Evolutionary conservation across 305 asterid species (phyloP).

Genomic region (Solanum hybrid): DNA sequence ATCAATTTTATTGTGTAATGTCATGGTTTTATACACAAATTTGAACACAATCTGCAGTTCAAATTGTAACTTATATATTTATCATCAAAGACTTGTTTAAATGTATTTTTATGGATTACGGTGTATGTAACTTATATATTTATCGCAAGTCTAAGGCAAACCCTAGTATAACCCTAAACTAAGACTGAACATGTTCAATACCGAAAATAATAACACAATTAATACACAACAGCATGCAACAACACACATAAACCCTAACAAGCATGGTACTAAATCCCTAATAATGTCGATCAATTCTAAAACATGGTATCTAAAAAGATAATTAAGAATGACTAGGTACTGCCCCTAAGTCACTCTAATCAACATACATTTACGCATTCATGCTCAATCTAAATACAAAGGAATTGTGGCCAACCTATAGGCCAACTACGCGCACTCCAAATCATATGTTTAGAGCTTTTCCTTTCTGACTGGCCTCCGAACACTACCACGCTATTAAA

Average conservation of each 20-base stretch:
- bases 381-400: not conserved
- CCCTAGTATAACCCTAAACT: not conserved
- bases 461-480: not conserved
- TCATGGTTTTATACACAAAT: too few relatives aligned
- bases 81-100: not conserved
- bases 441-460: not conserved
- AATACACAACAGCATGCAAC: not conserved
- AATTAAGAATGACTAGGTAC: not conserved
- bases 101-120: not conserved
- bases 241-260: not conserved
- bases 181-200: not conserved
- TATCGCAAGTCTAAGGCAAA: not conserved
- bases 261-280: not conserved
- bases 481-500: not conserved
- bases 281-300: too few relatives aligned
- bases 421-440: not conserved
- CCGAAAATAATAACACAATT: not conserved
- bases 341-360: not conserved
- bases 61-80: too few relatives aligned
- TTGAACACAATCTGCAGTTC: too few relatives aligned
- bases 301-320: not conserved
- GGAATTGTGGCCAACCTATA: not conserved
- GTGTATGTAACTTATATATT: too few relatives aligned
- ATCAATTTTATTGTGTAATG: too few relatives aligned
- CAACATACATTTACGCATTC: not conserved